phyloP scores from a whole-genome alignment of 208 protist species.

The Leishmania guyanensis region DNA sequence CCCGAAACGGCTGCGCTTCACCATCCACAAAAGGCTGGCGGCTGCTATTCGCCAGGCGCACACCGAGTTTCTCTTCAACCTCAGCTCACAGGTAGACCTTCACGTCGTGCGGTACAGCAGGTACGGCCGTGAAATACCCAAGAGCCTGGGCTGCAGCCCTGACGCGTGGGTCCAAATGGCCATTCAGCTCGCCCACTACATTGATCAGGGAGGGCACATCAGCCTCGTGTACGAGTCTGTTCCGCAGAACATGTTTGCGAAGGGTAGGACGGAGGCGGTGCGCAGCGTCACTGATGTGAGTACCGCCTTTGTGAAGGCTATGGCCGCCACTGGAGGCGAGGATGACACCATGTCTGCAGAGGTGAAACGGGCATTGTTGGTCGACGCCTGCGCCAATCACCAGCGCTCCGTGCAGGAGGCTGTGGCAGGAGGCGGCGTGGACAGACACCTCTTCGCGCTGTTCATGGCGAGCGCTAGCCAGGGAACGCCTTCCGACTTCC shows the following conservation, averaged over 20 bases:
- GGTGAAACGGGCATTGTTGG: conserved; percentile 47
- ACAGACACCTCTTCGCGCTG: conserved; percentile 89
- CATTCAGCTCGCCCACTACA: conserved; percentile 85
- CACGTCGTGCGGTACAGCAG: conserved; percentile 47
- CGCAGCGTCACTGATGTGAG: conserved; percentile 59
- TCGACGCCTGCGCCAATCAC: conserved; percentile 62
- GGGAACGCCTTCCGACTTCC: conserved; percentile 66
- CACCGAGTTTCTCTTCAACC: conserved; percentile 40
- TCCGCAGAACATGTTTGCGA: conserved; percentile 57
- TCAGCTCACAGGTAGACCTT: conserved; percentile 61
- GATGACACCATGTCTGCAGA: conserved; percentile 13
- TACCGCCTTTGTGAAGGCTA: conserved; percentile 57
- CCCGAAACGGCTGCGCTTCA: conserved; percentile 68
- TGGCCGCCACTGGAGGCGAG: conserved; percentile 27
- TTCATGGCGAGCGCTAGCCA: conserved; percentile 68
- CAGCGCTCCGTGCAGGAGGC: conserved; percentile 57
- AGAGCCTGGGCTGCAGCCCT: conserved; percentile 43
- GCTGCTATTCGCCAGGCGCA: conserved; percentile 42
- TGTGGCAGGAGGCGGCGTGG: conserved; percentile 73
- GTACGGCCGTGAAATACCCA: conserved; percentile 57
- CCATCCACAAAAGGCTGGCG: conserved; percentile 57
- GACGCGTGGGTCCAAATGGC: conserved; percentile 88
- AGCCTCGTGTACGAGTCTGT: conserved; percentile 79
- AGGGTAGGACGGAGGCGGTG: conserved; percentile 84
- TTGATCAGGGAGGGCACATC: conserved; percentile 51